Evolutionary conservation across 2,329 filamentous ascomycete species (phyloP), one percentile per base, ranked within the genome.

Genomic region (Simplicillium sp.): DNA sequence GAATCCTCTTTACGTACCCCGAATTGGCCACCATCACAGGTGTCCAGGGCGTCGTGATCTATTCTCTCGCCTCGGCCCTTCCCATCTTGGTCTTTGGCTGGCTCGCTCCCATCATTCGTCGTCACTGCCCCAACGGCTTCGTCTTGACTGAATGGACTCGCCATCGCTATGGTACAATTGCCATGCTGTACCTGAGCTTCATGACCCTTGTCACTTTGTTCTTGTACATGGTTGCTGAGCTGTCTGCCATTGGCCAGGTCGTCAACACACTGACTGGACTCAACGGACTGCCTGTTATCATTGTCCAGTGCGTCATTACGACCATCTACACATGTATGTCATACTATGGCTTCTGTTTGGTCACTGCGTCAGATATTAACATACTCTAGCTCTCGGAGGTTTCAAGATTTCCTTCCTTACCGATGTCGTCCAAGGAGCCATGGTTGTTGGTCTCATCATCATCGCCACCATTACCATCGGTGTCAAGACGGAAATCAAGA

Each of bases 391-490:
- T 3, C 66, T 90, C 9, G 86, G 86, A 41, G 86, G 87, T 3
- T 92, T 92, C 70, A 78, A 77, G 46, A 84, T 92, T 45, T 90
- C 85, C 1, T 90, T 92, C 61, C 64, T 89, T 40, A 92, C 87
- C 8, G 86, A 92, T 61, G 84, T 85, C 54, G 71, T 90, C 44
- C 87, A 92, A 58, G 86, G 84, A 40, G 73, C 65, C 39, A 87
- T 92, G 82, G 84, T 92, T 1, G 60, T 87, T 13, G 71, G 76
- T 13, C 73, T 92, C 5, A 79, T 92, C 54, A 65, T 89, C 54
- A 75, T 92, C 49, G 84, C 82, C 36, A 76, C 84, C 42, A 82
- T 90, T 53, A 77, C 84, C n/a, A 77, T 92, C 38, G 86, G 84
- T 31, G 81, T 77, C 32, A 77, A 86, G 60, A 84, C 82, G 5